Percentiles rank a stretch among this genome's conserved stretches.
These are phyloP conservation scores for Axilococcus clingmanii DNA, from an alignment of 139 green algal genomes.

Conservation along the genomic window DNA sequence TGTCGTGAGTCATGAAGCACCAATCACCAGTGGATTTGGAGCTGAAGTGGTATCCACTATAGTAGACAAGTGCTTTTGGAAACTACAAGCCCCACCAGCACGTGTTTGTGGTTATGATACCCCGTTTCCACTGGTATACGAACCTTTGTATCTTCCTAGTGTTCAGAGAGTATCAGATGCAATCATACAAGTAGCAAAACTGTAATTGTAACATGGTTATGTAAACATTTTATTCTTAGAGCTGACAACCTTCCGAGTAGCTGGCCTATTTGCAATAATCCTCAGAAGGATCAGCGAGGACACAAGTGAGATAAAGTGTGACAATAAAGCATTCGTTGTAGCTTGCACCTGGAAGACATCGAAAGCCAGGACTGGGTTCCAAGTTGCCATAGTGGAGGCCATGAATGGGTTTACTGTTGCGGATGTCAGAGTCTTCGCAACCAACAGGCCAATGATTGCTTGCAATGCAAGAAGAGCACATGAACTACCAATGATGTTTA, in stretches of 20 bases:
- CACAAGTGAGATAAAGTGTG: constrained; percentile 79
- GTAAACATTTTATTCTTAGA: too few species aligned
- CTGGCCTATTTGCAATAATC: constrained; percentile 28
- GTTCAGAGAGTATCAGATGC: constrained; percentile 39
- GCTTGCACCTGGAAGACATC: constrained; percentile 98
- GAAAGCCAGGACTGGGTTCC: constrained; percentile 93
- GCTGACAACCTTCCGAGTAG: constrained; percentile 5
- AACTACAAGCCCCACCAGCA: constrained; percentile 59
- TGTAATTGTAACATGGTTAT: too few species aligned
- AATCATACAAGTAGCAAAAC: too few species aligned
- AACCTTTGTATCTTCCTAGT: constrained; percentile 69
- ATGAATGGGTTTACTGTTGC: constrained; percentile 83
- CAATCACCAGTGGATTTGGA: constrained; percentile 74
- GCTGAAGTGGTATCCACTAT: constrained; percentile 72
- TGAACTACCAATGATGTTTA: constrained; percentile 66
- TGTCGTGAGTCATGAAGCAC: constrained; percentile 85
- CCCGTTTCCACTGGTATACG: constrained; percentile 77
- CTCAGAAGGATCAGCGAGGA: constrained; percentile 76
- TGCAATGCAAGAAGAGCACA: constrained; percentile 62
- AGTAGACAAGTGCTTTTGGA: constrained; percentile 49
- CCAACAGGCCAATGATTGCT: constrained; percentile 81
- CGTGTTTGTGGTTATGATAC: constrained; percentile 81
- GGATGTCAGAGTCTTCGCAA: constrained; percentile 94
- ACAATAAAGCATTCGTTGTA: constrained; percentile 82
- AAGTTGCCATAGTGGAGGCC: constrained; percentile 42